phyloP scores from a whole-genome alignment of 2,329 filamentous ascomycete species.

The Xylaria sp. region DNA sequence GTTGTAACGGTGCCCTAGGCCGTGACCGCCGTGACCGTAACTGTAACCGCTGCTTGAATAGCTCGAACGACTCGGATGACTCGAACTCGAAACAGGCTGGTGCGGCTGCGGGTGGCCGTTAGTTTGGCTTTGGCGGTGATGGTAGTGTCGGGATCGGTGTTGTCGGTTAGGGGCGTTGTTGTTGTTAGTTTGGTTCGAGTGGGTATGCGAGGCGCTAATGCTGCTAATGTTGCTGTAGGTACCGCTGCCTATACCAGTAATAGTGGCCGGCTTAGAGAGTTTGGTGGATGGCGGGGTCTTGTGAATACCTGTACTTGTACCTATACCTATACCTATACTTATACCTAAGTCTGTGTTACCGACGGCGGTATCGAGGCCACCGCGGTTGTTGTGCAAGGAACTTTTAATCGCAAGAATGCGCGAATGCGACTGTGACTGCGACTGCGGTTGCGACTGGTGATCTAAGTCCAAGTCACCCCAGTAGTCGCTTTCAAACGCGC shows the following conservation, averaged over 20 bases:
- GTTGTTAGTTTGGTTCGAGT: slow-evolving; percentile 23
- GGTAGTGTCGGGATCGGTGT: slow-evolving; percentile 19
- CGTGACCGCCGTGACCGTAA: neutral
- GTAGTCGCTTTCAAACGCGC: slow-evolving; percentile 1
- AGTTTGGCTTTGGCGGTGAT: slow-evolving; percentile 2
- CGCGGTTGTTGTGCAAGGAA: neutral
- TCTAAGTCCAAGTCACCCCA: slow-evolving; percentile 15
- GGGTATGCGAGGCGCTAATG: slow-evolving; percentile 13
- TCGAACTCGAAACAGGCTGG: slow-evolving; percentile 7
- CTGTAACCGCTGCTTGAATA: neutral
- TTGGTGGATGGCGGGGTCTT: slow-evolving; percentile 17
- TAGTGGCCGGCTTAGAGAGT: neutral
- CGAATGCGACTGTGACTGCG: slow-evolving; percentile 11
- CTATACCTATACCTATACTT: neutral
- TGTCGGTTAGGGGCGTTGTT: slow-evolving; percentile 17
- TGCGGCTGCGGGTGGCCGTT: slow-evolving; percentile 7
- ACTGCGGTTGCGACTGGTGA: slow-evolving; percentile 4
- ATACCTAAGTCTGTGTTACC: neutral
- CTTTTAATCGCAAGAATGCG: slow-evolving; percentile 7
- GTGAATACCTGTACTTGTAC: neutral
- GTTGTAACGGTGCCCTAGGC: slow-evolving; percentile 13
- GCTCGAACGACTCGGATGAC: slow-evolving; percentile 8
- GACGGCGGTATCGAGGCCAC: neutral
- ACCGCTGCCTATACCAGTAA: neutral
- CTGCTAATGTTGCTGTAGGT: too few species aligned